These are phyloP conservation scores for Auriscalpium vulgare DNA, from an alignment of 768 basidiomycete species.

Conservation along the genomic window DNA sequence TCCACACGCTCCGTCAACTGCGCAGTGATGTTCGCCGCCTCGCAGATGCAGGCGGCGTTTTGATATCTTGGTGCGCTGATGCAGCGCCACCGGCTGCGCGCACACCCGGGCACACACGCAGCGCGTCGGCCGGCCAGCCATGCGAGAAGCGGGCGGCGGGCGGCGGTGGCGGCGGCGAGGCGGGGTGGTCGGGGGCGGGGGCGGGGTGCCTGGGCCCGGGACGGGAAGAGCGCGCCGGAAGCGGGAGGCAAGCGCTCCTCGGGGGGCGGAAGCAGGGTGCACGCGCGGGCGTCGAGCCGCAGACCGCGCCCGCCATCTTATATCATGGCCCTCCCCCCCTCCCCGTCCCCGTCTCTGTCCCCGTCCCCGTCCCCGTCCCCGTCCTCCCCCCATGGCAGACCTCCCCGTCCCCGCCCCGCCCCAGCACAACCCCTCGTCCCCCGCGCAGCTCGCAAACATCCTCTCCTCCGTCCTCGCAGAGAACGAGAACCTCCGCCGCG, in stretches of 20 bases:
- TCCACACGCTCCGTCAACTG: too few relatives aligned
- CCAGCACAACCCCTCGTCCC: conserved; percentile 4
- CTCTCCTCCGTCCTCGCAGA: conserved; percentile 16
- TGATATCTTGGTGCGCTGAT: too few relatives aligned
- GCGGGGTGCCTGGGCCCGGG: neutral
- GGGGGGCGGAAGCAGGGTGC: conserved; percentile 12
- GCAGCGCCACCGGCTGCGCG: too few relatives aligned
- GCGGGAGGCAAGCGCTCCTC: conserved; percentile 10
- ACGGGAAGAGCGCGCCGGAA: conserved; percentile 5
- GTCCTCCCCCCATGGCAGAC: neutral
- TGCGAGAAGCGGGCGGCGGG: too few relatives aligned
- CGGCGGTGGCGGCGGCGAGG: neutral
- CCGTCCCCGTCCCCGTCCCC: conserved; percentile 2
- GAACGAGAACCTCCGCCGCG: conserved; percentile 12
- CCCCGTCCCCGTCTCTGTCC: conserved; percentile 7
- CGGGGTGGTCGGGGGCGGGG: neutral
- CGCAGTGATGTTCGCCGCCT: too few relatives aligned
- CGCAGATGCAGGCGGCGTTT: too few relatives aligned
- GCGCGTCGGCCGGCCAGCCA: too few relatives aligned
- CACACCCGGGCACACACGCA: too few relatives aligned
- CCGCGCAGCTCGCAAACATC: conserved; percentile 14
- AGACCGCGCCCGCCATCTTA: conserved; percentile 13
- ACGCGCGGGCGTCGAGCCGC: conserved; percentile 6
- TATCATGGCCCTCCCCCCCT: conserved; percentile 7
- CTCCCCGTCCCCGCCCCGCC: conserved; percentile 4